These are phyloP conservation scores for Ramularia endophylla DNA, from an alignment of 2,329 filamentous ascomycete species.

Conservation along the genomic window DNA sequence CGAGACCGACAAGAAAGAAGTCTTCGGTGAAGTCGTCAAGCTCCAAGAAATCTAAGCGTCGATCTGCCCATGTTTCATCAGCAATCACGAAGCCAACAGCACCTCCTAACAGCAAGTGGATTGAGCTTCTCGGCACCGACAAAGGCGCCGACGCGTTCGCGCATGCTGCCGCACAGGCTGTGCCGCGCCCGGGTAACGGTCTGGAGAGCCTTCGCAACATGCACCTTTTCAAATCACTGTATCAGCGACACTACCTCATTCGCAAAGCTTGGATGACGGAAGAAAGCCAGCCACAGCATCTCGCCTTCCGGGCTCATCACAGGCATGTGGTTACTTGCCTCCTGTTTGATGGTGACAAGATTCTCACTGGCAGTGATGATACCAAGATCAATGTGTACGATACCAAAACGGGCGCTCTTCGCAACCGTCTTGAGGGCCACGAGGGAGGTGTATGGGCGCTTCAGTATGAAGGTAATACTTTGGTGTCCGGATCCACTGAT, in stretches of 20 bases:
- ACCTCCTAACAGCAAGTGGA: conserved; percentile 32
- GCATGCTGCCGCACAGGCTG: conserved; percentile 72
- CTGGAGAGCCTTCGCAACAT: conserved; percentile 72
- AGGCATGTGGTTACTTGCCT: conserved; percentile 96
- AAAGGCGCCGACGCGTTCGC: conserved; percentile 85
- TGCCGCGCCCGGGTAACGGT: conserved; percentile 76
- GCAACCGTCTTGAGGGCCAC: conserved; percentile 81
- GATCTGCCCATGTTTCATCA: conserved; percentile 18
- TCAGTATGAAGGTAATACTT: conserved; percentile 89
- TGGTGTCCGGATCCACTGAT: conserved; percentile 95
- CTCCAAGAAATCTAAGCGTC: conserved; percentile 49
- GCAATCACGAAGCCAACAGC: conserved; percentile 41
- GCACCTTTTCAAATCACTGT: conserved; percentile 94
- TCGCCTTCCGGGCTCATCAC: conserved; percentile 94
- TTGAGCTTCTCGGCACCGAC: conserved; percentile 47
- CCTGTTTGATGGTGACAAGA: conserved; percentile 97
- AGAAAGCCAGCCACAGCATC: conserved; percentile 77
- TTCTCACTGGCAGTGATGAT: conserved; percentile 94
- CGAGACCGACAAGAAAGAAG: conserved; percentile 21
- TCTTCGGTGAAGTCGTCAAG: conserved; percentile 17
- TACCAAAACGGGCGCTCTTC: conserved; percentile 83
- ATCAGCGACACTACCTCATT: conserved; percentile 87
- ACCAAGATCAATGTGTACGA: conserved; percentile 98
- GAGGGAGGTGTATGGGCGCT: conserved; percentile 97
- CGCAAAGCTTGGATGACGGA: conserved; percentile 83